phyloP scores from a whole-genome alignment of 331 rosid genomes.

The Pyracantha coccinea region DNA sequence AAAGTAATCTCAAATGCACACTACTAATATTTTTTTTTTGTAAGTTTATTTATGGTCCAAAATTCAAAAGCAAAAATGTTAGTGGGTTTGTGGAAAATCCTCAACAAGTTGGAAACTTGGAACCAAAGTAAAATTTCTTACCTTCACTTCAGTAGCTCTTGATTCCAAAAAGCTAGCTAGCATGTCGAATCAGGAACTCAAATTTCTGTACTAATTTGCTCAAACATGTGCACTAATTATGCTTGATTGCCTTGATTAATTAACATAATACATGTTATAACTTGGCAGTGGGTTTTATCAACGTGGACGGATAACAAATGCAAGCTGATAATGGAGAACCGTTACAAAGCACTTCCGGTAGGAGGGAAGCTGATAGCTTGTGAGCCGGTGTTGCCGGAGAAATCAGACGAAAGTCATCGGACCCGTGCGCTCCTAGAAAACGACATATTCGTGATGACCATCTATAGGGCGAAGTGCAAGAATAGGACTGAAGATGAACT shows the following conservation, averaged over 20 bases:
- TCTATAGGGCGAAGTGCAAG: slow-evolving; percentile 69
- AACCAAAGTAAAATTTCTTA: too few species aligned
- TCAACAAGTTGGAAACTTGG: too few species aligned
- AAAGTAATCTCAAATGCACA: too few species aligned
- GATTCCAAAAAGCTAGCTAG: too few species aligned
- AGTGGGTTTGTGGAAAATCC: too few species aligned
- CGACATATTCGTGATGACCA: slow-evolving; percentile 85
- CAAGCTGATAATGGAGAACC: slow-evolving; percentile 56
- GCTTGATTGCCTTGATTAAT: not conserved
- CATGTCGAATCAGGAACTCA: too few species aligned
- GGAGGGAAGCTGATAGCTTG: slow-evolving; percentile 83
- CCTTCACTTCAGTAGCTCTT: too few species aligned
- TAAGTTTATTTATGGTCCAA: too few species aligned
- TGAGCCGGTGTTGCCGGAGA: slow-evolving; percentile 75
- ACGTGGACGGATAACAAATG: slow-evolving; percentile 88
- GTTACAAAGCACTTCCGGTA: slow-evolving; percentile 61
- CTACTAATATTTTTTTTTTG: too few species aligned
- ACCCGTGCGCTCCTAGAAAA: slow-evolving; percentile 66
- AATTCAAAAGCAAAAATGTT: too few species aligned
- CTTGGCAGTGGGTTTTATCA: slow-evolving; percentile 67
- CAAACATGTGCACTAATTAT: not conserved
- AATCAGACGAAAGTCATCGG: slow-evolving; percentile 66
- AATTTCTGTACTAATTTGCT: not conserved
- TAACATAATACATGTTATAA: not conserved
- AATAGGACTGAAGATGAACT: slow-evolving; percentile 64